phyloP scores from a whole-genome alignment of 805 yeast genomes.

The Ogataea nonfermentans region DNA sequence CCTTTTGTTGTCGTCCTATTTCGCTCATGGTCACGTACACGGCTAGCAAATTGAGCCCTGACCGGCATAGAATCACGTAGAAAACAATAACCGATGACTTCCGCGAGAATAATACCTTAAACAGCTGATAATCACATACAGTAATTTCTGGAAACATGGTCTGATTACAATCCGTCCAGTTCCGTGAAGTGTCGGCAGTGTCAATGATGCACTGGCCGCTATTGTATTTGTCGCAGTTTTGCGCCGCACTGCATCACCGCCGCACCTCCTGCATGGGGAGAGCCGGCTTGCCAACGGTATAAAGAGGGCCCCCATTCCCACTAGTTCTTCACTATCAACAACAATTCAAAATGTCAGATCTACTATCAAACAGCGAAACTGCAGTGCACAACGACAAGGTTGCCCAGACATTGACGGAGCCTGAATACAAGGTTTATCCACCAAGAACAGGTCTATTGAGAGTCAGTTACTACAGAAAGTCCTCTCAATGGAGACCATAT shows the following conservation, averaged over 20 bases:
- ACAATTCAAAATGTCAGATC: conserved; percentile 19
- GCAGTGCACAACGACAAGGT: conserved; percentile 23
- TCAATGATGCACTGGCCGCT: background rate
- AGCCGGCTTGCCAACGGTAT: conserved; percentile 1
- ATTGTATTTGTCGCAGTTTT: too few species aligned
- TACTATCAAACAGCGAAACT: conserved; percentile 29
- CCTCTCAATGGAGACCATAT: conserved; percentile 40
- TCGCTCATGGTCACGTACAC: background rate
- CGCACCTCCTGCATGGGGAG: too few species aligned
- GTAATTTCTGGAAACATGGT: background rate
- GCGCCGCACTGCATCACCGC: conserved; percentile 1
- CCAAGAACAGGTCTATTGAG: conserved; percentile 42
- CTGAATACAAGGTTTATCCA: conserved; percentile 33
- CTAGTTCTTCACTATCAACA: background rate
- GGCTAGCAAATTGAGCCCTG: background rate
- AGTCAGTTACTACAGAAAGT: conserved; percentile 44
- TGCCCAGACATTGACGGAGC: conserved; percentile 7
- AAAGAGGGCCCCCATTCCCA: conserved; percentile 1
- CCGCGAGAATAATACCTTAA: background rate
- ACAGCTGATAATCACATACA: background rate
- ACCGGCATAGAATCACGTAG: background rate
- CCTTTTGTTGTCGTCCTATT: background rate
- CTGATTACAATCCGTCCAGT: conserved; percentile 1
- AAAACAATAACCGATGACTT: conserved; percentile 2
- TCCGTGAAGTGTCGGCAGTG: too few species aligned